Evolutionary conservation across 257 asterid genomes (phyloP), one percentile per base, ranked within the genome.

Genomic region (Primulina eburnea): DNA sequence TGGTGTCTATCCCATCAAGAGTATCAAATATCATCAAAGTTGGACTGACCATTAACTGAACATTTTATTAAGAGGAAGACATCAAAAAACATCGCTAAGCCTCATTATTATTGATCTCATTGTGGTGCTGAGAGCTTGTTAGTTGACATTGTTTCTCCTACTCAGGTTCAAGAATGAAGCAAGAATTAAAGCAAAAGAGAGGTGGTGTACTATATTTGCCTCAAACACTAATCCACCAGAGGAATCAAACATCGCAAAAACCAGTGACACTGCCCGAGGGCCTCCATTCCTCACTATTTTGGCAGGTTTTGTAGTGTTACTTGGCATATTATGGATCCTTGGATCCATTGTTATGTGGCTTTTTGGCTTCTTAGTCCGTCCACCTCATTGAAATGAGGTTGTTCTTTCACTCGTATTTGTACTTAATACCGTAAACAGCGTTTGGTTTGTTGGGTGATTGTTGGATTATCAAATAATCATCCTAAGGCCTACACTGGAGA

Each of bases 211-310:
- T 37, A 68, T 73, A 33, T 82, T 75, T 67, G 93, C 89, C 72
- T 79, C 90, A 35, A 77, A 69, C 21, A 59, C 73, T 26, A 84
- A 77, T 79, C 78, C 84, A 60, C 66, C 94, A 14, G 78, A 82
- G 17, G 83, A 75, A 52, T 75, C 86, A 7, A 72, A 83, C 1
- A 80, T 50, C 29, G 35, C 76, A 5, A 73, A 80, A 70, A 55
- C 68, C 43, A 65, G 58, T 53, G 81, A 77, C 59, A 60, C 65
- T 58, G 74, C 85, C 30, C 53, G 67, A 35, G 85, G 88, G 33
- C 97, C 94, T 50, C 94, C 96, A 6, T 63, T 90, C 70, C 95
- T 84, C 73, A 90, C 94, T 77, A 83, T 90, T 72, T 77, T 86
- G 84, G 96, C 94, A 72, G 94, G 96, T 55, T 20, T 88, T n/a